Evolutionary conservation across 345 rosid species (phyloP).

Genomic region (Salix dunnii): DNA sequence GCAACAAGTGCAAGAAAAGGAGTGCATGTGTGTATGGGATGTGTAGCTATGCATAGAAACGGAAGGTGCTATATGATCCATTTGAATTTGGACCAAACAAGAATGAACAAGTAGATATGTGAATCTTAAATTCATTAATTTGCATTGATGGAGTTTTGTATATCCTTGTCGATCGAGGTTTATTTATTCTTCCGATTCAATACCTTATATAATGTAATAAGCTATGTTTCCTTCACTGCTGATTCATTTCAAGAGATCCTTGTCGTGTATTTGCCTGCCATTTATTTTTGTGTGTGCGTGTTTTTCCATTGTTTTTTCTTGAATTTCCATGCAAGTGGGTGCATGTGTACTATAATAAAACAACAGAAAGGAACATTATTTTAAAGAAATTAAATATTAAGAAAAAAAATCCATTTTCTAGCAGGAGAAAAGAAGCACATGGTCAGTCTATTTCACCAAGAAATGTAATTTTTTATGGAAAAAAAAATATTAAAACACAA

Average conservation of each 20-base stretch:
- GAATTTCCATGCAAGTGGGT: too few species aligned
- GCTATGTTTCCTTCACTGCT: background rate
- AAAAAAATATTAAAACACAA: too few species aligned
- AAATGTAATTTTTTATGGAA: too few species aligned
- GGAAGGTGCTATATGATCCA: background rate
- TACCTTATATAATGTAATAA: background rate
- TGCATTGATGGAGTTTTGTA: too few species aligned
- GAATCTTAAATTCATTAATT: background rate
- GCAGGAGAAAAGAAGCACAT: too few species aligned
- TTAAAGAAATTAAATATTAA: too few species aligned
- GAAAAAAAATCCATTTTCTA: too few species aligned
- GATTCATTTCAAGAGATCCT: background rate
- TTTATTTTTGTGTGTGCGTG: too few species aligned
- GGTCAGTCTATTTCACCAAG: too few species aligned
- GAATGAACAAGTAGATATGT: background rate
- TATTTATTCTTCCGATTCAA: background rate
- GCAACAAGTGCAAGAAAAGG: slow-evolving; percentile 53
- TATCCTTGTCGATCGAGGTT: background rate
- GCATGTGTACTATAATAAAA: too few species aligned
- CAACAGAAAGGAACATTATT: too few species aligned
- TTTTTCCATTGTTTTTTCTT: too few species aligned
- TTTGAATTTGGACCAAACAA: background rate
- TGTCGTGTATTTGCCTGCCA: background rate
- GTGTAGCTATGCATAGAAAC: slow-evolving; percentile 53
- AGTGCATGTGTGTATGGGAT: slow-evolving; percentile 46